These are phyloP conservation scores for Agrocybe chaxingu DNA, from an alignment of 768 basidiomycete genomes.

Conservation along the genomic window DNA sequence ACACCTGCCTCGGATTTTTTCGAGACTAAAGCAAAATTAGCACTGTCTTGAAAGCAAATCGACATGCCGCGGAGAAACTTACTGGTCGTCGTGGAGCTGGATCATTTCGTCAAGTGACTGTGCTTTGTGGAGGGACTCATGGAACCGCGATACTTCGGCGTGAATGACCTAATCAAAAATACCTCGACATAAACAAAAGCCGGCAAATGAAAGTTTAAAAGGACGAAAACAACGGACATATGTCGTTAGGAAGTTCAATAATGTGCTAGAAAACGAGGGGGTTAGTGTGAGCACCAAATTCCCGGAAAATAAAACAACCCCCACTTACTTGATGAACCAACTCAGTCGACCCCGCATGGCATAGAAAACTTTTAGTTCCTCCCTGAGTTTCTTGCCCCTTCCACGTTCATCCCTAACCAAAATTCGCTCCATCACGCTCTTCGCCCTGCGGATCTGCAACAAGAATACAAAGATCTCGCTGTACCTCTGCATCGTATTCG, in stretches of 20 bases:
- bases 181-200: neutral
- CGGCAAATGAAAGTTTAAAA: neutral
- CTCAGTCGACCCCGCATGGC: slow-evolving; percentile 73
- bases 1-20: slow-evolving; percentile 58
- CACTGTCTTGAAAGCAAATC: neutral
- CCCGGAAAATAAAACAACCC: neutral
- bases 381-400: slow-evolving; percentile 27
- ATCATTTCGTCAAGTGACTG: slow-evolving; percentile 79
- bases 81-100: slow-evolving; percentile 67
- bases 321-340: slow-evolving; percentile 83
- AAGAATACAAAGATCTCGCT: slow-evolving; percentile 68
- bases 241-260: slow-evolving; percentile 71
- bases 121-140: slow-evolving; percentile 46
- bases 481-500: slow-evolving; percentile 53
- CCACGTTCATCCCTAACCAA: slow-evolving; percentile 52
- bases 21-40: slow-evolving; percentile 39
- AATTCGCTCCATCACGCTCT: slow-evolving; percentile 66
- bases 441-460: slow-evolving; percentile 71
- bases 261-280: slow-evolving; percentile 35
- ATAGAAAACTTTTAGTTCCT: slow-evolving; percentile 68
- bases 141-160: slow-evolving; percentile 57
- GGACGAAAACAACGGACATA: slow-evolving; percentile 47
- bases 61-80: slow-evolving; percentile 22
- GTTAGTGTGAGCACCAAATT: neutral
- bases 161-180: slow-evolving; percentile 57